A percentile compares a stretch with the other conserved stretches of the same genome.
Conservation (phyloP, 1,284 basidiomycete species). For the Cutaneotrichosporon sp. region DNA sequence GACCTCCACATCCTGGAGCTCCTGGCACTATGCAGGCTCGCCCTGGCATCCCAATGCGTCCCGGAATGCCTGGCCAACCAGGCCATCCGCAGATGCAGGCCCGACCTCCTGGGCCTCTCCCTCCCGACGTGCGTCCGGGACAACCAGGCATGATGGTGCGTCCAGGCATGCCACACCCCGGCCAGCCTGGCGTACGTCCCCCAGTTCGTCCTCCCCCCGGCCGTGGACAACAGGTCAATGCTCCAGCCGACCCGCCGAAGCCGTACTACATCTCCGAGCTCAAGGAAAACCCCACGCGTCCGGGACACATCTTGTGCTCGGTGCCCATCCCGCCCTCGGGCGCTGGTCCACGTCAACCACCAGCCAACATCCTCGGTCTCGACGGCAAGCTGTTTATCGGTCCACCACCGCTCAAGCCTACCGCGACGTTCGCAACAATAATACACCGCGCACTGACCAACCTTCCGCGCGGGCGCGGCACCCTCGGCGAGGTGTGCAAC, state of each 20-base stretch:
- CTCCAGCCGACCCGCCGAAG: conserved; percentile 24
- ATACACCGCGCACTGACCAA: conserved; percentile 45
- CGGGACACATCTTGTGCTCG: conserved; percentile 44
- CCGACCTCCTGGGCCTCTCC: conserved; percentile 1
- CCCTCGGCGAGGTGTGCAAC: conserved; percentile 82
- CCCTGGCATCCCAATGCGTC: conserved; percentile 1
- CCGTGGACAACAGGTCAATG: conserved; percentile 1
- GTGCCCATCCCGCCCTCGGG: conserved; percentile 46
- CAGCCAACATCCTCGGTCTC: conserved; percentile 41
- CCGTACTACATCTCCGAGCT: conserved; percentile 44
- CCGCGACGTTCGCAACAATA: conserved; percentile 47
- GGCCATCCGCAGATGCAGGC: conserved; percentile 2
- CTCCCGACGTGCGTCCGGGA: not conserved
- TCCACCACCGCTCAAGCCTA: conserved; percentile 47
- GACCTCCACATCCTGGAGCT: not conserved
- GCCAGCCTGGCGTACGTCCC: not conserved
- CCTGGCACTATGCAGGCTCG: conserved; percentile 1
- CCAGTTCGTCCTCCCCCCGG: conserved; percentile 5
- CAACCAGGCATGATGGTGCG: conserved; percentile 8
- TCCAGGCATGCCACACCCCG: conserved; percentile 4
- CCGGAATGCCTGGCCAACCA: not conserved
- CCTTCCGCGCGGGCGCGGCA: conserved; percentile 65
- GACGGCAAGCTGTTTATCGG: conserved; percentile 48
- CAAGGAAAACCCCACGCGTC: conserved; percentile 38
- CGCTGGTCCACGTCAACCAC: conserved; percentile 43